Percentiles rank a stretch among this genome's conserved stretches.
phyloP scores from a whole-genome alignment of 164 flowering plant genomes.

The Nymphaea colorata region DNA sequence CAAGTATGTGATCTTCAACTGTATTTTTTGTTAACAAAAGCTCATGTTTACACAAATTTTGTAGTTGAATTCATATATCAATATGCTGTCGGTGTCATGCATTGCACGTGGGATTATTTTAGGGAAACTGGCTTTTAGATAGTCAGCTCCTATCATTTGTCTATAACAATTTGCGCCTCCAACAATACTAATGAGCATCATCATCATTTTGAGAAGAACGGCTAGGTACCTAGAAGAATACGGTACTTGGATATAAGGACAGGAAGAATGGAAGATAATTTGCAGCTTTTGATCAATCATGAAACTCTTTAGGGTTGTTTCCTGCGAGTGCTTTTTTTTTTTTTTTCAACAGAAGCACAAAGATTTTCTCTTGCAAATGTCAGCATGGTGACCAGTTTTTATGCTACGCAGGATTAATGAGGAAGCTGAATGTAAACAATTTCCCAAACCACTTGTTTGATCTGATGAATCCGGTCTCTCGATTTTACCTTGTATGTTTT shows the following conservation, averaged over 20 bases:
- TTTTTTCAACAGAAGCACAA: background rate
- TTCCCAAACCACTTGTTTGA: background rate
- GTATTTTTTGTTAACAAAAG: background rate
- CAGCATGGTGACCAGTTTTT: background rate
- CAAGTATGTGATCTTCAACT: background rate
- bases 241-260: too few species aligned
- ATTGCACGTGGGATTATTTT: background rate
- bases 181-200: too few species aligned
- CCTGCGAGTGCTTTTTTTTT: background rate
- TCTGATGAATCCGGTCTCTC: background rate
- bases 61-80: background rate
- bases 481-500: background rate
- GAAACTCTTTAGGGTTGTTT: background rate
- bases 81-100: background rate
- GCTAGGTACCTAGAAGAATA: background rate
- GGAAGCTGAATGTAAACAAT: background rate
- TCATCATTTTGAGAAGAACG: too few species aligned
- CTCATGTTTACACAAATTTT: background rate
- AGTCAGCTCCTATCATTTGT: background rate
- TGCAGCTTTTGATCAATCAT: too few species aligned
- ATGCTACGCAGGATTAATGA: constrained; percentile 1
- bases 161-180: too few species aligned
- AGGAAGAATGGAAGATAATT: background rate
- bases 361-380: background rate
- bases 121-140: background rate